These are phyloP conservation scores for Fraxinus sp. DNA, from an alignment of 305 asterid species.

Conservation along the genomic window DNA sequence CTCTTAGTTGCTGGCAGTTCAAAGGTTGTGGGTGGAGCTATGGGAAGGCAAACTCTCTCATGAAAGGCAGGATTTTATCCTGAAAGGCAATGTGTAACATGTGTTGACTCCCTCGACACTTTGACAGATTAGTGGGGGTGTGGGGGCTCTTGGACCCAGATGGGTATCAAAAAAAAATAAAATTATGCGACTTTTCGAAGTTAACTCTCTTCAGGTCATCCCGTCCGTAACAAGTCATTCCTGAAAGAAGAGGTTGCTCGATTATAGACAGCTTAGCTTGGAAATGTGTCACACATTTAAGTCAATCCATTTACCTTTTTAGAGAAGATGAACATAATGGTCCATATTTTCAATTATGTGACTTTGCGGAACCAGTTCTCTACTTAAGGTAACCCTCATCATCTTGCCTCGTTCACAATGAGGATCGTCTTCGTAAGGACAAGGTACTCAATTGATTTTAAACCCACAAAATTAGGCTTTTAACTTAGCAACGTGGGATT, in stretches of 20 bases:
- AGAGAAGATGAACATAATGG: background rate
- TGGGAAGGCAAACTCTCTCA: too few species aligned
- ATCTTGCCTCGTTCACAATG: background rate
- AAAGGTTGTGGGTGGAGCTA: too few species aligned
- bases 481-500: background rate
- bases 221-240: too few species aligned
- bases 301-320: background rate
- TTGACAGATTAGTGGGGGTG: too few species aligned
- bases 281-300: background rate
- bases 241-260: background rate
- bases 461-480: background rate
- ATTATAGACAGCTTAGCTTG: background rate
- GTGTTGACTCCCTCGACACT: too few species aligned
- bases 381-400: background rate
- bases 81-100: too few species aligned
- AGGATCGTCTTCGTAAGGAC: background rate
- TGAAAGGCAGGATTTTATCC: too few species aligned
- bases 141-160: too few species aligned
- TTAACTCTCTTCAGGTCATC: too few species aligned
- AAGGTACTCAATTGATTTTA: background rate
- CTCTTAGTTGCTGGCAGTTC: too few species aligned
- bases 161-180: too few species aligned
- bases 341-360: background rate
- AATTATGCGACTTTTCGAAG: too few species aligned
- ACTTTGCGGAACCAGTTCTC: background rate